Base-by-base conservation (phyloP, 2,329 filamentous ascomycete species). In the Phialocephala subalpina region DNA sequence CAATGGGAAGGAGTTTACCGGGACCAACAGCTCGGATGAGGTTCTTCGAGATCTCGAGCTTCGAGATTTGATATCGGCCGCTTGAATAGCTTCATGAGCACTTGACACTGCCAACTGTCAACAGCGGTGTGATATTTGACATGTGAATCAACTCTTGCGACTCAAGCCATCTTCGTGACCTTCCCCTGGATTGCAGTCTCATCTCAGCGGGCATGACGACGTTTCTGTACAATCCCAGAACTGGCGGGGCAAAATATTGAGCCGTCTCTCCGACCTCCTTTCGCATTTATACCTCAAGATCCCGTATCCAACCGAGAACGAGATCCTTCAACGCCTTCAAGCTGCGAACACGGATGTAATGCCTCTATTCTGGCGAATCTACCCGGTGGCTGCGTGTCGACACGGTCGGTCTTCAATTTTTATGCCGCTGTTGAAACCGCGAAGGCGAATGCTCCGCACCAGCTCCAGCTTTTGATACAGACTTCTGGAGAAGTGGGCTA, bases 401-500 rank as follows among this genome's bases (percentile, higher is more conserved):
- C 9, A 29, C 22, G 49, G 29, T 53, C 49, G 49, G 49, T 18
- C 49, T 18, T 53, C 49, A 33, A 6, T 33, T 53, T 29, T 53
- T 27, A 53, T 29, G 49, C 49, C 49, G 49, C 14, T 29, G 49
- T 27, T 33, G 25, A 29, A 53, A n/a, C 12, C 25, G 25, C 11
- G 25, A 14, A 33, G 25, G 49, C 12, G 7, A n/a, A 53, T 3
- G 5, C 22, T 53, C 49, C 49, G 16, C 60, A 45, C 5, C 7
- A 57, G 60, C 60, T 62, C 60, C 49, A 62, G 49, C 35, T 45
- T 62, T 59, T 47, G 57, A 59, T 59, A 33, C 20, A 22, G 49
- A 40, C 22, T 35, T 65, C 63, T 65, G 63, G 63, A 65, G 63
- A 65, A 62, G 58, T 62, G 63, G 63, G 63, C 42, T 65, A 14